Conservation (phyloP, 2,329 filamentous ascomycete species). For the Colletotrichum orbiculare region DNA sequence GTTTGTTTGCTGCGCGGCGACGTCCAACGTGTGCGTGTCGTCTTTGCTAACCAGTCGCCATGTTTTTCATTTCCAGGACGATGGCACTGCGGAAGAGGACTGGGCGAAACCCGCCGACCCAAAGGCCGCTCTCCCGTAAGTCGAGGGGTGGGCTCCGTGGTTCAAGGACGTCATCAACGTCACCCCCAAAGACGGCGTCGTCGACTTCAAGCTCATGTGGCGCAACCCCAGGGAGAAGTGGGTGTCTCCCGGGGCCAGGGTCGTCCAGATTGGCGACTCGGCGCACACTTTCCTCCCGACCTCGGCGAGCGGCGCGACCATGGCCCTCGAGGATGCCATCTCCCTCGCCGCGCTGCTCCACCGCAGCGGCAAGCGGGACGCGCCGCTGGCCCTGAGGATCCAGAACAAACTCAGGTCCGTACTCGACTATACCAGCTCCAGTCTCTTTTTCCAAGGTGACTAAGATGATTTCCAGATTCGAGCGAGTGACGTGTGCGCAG, state of each 20-base stretch:
- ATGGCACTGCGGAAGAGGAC: slow-evolving; percentile 9
- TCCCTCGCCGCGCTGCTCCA: slow-evolving; percentile 46
- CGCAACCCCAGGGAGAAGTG: slow-evolving; percentile 52
- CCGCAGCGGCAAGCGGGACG: background rate
- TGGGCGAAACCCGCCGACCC: slow-evolving; percentile 7
- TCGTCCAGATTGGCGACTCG: slow-evolving; percentile 53
- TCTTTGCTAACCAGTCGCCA: background rate
- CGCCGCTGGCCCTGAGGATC: background rate
- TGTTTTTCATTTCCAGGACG: background rate
- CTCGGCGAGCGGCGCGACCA: slow-evolving; percentile 54
- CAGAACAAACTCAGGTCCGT: slow-evolving; percentile 18
- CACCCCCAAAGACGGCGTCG: slow-evolving; percentile 41
- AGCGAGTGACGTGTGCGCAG: slow-evolving; percentile 37
- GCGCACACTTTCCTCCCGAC: slow-evolving; percentile 55
- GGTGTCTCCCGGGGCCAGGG: slow-evolving; percentile 47
- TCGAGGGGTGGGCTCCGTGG: slow-evolving; percentile 12
- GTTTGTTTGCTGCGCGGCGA: too few species aligned
- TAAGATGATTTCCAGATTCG: slow-evolving; percentile 23
- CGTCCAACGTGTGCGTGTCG: too few species aligned
- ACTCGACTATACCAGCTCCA: too few species aligned
- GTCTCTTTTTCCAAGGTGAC: background rate
- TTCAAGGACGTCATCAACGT: slow-evolving; percentile 23
- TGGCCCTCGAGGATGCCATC: slow-evolving; percentile 55
- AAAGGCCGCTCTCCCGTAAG: slow-evolving; percentile 1
- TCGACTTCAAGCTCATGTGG: slow-evolving; percentile 55